phyloP scores from a whole-genome alignment of 305 asterid genomes.

The Fraxinus albicans region DNA sequence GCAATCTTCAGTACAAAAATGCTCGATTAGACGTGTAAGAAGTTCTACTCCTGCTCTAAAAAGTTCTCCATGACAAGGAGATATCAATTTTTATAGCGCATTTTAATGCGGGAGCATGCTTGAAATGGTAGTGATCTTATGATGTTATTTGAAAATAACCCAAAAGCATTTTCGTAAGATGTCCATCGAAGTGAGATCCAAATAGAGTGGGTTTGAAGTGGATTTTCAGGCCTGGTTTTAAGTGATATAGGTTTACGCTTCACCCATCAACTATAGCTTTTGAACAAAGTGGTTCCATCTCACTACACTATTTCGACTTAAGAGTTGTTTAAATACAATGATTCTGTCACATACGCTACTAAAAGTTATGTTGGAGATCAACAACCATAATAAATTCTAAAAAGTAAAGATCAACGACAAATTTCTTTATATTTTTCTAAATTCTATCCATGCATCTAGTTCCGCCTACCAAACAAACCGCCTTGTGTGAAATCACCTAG shows the following conservation, averaged over 20 bases:
- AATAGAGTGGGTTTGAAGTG: background rate
- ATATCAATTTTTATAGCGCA: background rate
- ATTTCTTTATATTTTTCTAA: background rate
- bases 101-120: background rate
- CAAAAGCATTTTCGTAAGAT: background rate
- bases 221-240: background rate
- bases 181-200: background rate
- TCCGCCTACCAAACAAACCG: background rate
- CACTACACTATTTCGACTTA: background rate
- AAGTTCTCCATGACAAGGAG: background rate
- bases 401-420: background rate
- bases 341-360: background rate
- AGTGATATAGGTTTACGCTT: background rate
- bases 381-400: background rate
- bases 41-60: background rate
- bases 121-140: background rate
- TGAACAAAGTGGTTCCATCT: background rate
- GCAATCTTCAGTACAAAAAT: background rate
- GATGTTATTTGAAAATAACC: background rate
- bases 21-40: background rate
- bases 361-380: background rate
- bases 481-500: conserved; percentile 15
- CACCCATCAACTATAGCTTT: background rate
- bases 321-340: background rate
- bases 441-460: background rate